Conservation (phyloP, 371 early-diverging fungal species). For the Mortierella sp. region DNA sequence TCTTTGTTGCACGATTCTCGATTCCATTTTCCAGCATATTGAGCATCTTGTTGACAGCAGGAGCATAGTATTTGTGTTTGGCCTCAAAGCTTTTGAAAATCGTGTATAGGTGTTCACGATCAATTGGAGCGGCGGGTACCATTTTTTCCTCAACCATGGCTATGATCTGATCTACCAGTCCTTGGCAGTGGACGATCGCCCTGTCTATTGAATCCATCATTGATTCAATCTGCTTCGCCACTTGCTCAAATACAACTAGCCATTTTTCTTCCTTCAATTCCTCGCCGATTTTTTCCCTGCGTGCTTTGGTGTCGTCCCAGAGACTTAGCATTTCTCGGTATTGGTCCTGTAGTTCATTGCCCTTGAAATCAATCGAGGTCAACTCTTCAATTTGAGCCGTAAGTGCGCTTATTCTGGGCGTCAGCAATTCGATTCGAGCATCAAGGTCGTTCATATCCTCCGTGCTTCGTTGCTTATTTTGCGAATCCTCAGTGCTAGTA, state of each 20-base stretch:
- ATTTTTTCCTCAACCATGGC: conserved; percentile 46
- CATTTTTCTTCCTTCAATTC: conserved; percentile 75
- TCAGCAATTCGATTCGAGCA: conserved; percentile 61
- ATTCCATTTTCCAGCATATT: conserved; percentile 73
- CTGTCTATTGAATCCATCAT: conserved; percentile 76
- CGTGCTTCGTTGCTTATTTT: conserved; percentile 38
- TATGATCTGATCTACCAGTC: conserved; percentile 62
- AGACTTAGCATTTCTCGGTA: conserved; percentile 58
- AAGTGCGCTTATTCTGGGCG: conserved; percentile 59
- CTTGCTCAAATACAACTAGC: conserved; percentile 71
- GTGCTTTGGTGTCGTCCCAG: conserved; percentile 68
- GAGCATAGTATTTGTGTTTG: conserved; percentile 73
- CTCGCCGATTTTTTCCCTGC: conserved; percentile 54
- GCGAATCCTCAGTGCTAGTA: conserved; percentile 46
- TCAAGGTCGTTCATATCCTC: conserved; percentile 63
- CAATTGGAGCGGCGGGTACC: conserved; percentile 59
- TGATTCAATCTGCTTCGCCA: conserved; percentile 70
- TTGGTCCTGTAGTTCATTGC: conserved; percentile 47
- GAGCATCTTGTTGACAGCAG: conserved; percentile 71
- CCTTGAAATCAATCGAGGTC: conserved; percentile 21
- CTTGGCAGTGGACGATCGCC: conserved; percentile 67
- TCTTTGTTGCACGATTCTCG: conserved; percentile 61
- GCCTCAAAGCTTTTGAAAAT: conserved; percentile 73
- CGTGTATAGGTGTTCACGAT: conserved; percentile 65
- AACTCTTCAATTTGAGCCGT: conserved; percentile 59